Evolutionary conservation across 257 asterid genomes (phyloP), one percentile per base, ranked within the genome.

Genomic region (Anisodus acutangulus): DNA sequence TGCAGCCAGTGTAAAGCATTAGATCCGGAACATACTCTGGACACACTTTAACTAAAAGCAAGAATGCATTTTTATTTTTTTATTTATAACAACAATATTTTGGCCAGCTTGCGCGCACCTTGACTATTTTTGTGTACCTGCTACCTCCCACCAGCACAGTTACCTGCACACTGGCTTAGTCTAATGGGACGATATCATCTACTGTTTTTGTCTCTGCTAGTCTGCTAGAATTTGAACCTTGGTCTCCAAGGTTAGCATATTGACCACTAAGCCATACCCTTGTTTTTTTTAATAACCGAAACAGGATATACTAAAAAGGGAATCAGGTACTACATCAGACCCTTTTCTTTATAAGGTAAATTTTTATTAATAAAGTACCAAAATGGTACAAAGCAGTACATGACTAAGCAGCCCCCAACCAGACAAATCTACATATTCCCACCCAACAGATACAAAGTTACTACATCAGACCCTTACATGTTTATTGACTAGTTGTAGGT

Each of bases 401-500:
- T 31, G 35, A 31, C 35, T 31, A 31, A 31, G 35, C 35, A 31
- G 35, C 35, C 35, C 35, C 35, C 35, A 31, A 31, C 35, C 35
- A 31, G 35, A 31, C 35, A 31, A 31, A 31, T 31, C 35, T 31
- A 31, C 35, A 31, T 31, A 31, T 31, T 31, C 35, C 35, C 35
- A 31, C 35, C 35, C 35, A 31, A 31, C 35, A 31, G 35, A 31
- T 31, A 31, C 35, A 31, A 31, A 31, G 35, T 31, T 37, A 74
- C 43, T 22, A 22, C 26, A 43, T 26, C 80, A 74, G 43, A 74
- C 11, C 80, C 80, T 74, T 26, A 55, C 8, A 76, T 76, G 81
- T 26, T 51, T 54, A 51, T 76, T 74, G 80, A 74, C 60, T 6
- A 76, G 81, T 76, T 76, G 63, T 51, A 76, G 63, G 26, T 76